Conservation (phyloP, 1,284 basidiomycete species). For the Trichosporon sp. region DNA sequence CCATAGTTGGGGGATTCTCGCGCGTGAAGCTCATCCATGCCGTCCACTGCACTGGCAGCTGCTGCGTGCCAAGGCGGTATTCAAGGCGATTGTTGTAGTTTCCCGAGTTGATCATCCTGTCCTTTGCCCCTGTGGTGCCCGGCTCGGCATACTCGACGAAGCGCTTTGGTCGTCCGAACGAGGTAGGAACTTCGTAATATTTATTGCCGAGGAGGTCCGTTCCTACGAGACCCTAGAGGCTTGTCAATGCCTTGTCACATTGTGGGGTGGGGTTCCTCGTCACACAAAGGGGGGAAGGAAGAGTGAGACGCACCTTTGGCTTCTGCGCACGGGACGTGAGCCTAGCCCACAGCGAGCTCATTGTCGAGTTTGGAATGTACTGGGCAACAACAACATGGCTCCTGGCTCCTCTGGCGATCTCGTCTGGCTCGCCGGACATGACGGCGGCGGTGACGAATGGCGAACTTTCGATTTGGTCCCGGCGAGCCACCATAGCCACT, state of each 20-base stretch:
- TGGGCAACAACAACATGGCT: not conserved
- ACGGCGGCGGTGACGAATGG: not conserved
- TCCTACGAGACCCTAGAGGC: constrained; percentile 17
- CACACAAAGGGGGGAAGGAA: too few relatives aligned
- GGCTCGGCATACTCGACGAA: constrained; percentile 30
- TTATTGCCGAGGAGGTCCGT: constrained; percentile 27
- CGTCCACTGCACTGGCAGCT: constrained; percentile 38
- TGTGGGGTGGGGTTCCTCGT: too few relatives aligned
- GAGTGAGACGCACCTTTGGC: not conserved
- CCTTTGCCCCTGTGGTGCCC: constrained; percentile 10
- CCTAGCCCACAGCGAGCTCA: not conserved
- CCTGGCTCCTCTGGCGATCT: not conserved
- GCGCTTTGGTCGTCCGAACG: constrained; percentile 25
- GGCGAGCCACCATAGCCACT: too few relatives aligned
- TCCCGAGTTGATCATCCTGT: not conserved
- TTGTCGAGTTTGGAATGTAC: not conserved
- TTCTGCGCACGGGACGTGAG: not conserved
- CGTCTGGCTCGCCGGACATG: not conserved
- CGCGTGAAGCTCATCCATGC: constrained; percentile 38
- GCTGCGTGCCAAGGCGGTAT: constrained; percentile 27
- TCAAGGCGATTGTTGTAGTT: constrained; percentile 9
- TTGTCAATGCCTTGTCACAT: too few relatives aligned
- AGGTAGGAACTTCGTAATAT: constrained; percentile 29
- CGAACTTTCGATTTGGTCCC: not conserved
- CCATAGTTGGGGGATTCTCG: constrained; percentile 27